phyloP scores from a whole-genome alignment of 306 rosid genomes.

The Trifolium fragiferum region DNA sequence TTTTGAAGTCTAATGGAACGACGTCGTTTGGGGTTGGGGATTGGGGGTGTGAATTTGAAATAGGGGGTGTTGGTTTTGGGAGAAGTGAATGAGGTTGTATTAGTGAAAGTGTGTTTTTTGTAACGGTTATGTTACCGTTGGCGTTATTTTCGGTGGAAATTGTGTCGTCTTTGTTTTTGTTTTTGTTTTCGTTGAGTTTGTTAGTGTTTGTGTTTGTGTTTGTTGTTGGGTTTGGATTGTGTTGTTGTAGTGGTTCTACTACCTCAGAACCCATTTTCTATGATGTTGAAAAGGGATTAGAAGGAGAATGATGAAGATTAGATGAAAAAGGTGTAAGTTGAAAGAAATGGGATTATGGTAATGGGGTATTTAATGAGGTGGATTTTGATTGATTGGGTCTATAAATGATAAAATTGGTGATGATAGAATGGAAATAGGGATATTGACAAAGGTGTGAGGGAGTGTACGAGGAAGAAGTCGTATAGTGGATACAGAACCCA shows the following conservation, averaged over 20 bases:
- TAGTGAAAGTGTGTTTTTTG: not conserved
- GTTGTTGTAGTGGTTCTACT: not conserved
- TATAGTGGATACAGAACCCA: not conserved
- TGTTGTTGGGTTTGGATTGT: conserved; percentile 12
- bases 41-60: not conserved
- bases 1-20: conserved; percentile 48
- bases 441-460: conserved; percentile 31
- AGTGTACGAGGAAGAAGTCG: conserved; percentile 43
- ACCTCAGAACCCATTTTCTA: conserved; percentile 37
- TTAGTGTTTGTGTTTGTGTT: not conserved
- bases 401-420: not conserved
- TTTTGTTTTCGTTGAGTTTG: not conserved
- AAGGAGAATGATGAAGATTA: not conserved
- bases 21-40: conserved; percentile 1
- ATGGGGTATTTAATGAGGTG: conserved; percentile 16
- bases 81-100: conserved; percentile 69
- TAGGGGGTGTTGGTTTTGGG: conserved; percentile 79
- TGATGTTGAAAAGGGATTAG: not conserved
- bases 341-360: not conserved
- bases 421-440: not conserved
- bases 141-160: not conserved
- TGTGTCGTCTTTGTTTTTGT: no score
- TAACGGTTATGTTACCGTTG: conserved; percentile 32
- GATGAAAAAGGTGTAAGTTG: not conserved
- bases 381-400: conserved; percentile 26